phyloP scores from a whole-genome alignment of 768 basidiomycete species.

The Chalciporus sphaerocephalus region DNA sequence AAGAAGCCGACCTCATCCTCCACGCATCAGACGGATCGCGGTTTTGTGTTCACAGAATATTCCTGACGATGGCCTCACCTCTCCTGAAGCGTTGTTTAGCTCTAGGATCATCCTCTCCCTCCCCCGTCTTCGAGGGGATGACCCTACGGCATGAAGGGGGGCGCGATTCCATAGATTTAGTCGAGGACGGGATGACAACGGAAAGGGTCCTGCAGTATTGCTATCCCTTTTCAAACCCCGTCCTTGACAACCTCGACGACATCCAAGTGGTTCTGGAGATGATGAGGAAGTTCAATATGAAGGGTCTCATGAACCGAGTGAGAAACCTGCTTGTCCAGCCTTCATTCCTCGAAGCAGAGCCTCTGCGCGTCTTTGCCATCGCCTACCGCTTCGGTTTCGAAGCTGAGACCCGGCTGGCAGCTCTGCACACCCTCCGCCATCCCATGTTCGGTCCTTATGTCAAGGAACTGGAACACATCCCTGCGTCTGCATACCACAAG shows the following conservation, averaged over 20 bases:
- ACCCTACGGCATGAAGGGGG: slow-evolving; percentile 20
- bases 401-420: slow-evolving; percentile 33
- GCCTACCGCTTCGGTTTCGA: slow-evolving; percentile 35
- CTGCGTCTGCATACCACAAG: slow-evolving; percentile 34
- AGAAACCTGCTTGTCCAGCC: slow-evolving; percentile 26
- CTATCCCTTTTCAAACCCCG: slow-evolving; percentile 35
- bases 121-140: slow-evolving; percentile 26
- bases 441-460: slow-evolving; percentile 33
- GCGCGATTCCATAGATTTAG: slow-evolving; percentile 27
- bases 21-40: slow-evolving; percentile 38
- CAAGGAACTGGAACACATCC: slow-evolving; percentile 36
- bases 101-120: slow-evolving; percentile 26
- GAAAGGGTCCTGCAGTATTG: slow-evolving; percentile 33
- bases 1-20: slow-evolving; percentile 40
- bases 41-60: slow-evolving; percentile 42
- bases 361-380: slow-evolving; percentile 38
- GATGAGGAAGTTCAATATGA: slow-evolving; percentile 40
- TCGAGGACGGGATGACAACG: slow-evolving; percentile 32
- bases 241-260: slow-evolving; percentile 31
- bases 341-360: slow-evolving; percentile 25
- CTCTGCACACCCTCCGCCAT: slow-evolving; percentile 32
- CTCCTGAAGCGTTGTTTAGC: slow-evolving; percentile 35
- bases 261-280: slow-evolving; percentile 33
- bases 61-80: slow-evolving; percentile 40
- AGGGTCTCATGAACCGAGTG: slow-evolving; percentile 27